Evolutionary conservation across 2,329 filamentous ascomycete genomes (phyloP), one percentile per base, ranked within the genome.

Genomic region (Periconia sp.): DNA sequence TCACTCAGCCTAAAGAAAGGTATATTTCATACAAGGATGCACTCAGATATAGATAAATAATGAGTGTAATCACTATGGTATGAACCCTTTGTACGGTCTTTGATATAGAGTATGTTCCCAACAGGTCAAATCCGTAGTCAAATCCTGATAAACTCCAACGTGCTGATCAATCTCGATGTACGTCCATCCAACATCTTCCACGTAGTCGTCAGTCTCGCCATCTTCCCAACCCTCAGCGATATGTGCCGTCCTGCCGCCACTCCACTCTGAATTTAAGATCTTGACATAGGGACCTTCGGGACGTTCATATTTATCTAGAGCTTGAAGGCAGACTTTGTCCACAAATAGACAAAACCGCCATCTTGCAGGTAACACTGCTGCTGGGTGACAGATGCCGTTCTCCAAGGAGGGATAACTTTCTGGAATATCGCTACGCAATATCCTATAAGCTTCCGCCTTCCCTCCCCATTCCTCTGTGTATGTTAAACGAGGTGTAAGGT

Each of bases 331-430:
- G 48, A 17, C 37, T 17, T 60, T 27, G 48, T 60, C 59, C 45
- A 62, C 57, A 49, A 62, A 55, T 41, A 60, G 19, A 49, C 59
- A 62, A 47, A 47, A 60, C 15, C 51, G 31, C 57, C 59, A 58
- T 31, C 57, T 33, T 18, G 57, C 45, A 41, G 59, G 55, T 6
- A 59, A 14, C 52, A 10, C 10, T 33, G 19, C 23, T 33, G 37
- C 49, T 23, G 55, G 55, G 27, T 62, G 57, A 20, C 41, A 20
- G 19, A 17, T 37, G 33, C 15, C 33, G 13, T 14, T n/a, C 6
- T 37, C 33, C 33, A 5, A 37, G 33, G 15, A 37, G 10, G 33
- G 33, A 44, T 54, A 9, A 50, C 45, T 14, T 8, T n/a, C 31
- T 37, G 33, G 33, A 35, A 49, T 48, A 46, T 55, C 52, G 54